Base-by-base conservation (phyloP, 75 land plant species). In the Cunninghamia lanceolata region DNA sequence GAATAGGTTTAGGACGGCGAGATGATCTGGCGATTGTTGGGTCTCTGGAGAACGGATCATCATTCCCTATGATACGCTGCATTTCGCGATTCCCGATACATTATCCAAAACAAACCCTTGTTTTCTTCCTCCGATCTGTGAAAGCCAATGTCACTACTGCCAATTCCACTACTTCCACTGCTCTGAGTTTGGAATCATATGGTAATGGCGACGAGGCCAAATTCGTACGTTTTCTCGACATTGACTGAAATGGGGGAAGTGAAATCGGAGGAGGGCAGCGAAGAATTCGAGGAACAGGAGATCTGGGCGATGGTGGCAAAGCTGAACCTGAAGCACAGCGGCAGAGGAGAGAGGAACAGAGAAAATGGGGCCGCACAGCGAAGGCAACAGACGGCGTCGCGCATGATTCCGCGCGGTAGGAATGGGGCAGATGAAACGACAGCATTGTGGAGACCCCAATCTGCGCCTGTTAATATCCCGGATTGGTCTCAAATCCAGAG, bases 391-490 rank as follows among this genome's bases (percentile, higher is more conserved):
- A 59, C 81, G 46, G 82, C 87, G 16, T 85, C 89, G 54, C n/a
- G 88, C 43, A 82, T 85, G 87, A 89, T 91, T 25, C 91, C 90
- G 35, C 82, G 71, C 28, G 38, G 53, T 46, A 76, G n/a, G 21
- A 54, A 39, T 16, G 85, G 42, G 25, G 81, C 28, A 28, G 79
- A 85, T 7, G 85, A 56, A 6, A 15, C 42, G 4, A 71, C 34
- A 15, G 10, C 71, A 53, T 86, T 56, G 34, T 70, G 73, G 75
- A 74, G 66, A 83, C 94, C 85, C 59, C 91, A 88, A 53, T 94
- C 95, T 50, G 93, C 95, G 17, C 93, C 95, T 2, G 53, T 94
- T 30, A 85, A 92, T 45, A 93, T 92, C 16, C 95, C 93, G 15
- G 92, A 94, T 78, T 92, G 95, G 95, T 91, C 92, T 1, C 92